Evolutionary conservation across 495 filamentous ascomycete genomes (phyloP).

Genomic region (Lophium mytilinum): DNA sequence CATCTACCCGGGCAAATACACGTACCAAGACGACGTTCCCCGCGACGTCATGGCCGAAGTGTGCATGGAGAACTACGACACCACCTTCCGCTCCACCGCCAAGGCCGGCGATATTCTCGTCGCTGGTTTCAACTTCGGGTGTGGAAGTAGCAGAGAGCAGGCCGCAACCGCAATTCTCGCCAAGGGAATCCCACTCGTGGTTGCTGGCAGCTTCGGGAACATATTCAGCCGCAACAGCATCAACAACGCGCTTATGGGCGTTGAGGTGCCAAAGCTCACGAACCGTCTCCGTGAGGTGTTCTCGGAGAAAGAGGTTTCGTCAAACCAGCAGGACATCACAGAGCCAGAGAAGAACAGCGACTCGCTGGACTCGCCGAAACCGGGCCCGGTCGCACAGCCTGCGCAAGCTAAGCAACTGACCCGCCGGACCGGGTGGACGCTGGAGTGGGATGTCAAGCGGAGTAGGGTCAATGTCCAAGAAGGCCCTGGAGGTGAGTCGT

Average conservation of each 20-base stretch:
- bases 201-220: constrained; percentile 79
- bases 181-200: constrained; percentile 73
- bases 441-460: constrained; percentile 74
- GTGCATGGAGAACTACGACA: constrained; percentile 90
- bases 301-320: neutral
- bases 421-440: constrained; percentile 78
- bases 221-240: constrained; percentile 85
- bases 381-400: constrained; percentile 28
- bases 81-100: constrained; percentile 51
- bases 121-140: constrained; percentile 85
- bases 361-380: constrained; percentile 40
- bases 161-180: constrained; percentile 85
- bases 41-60: constrained; percentile 74
- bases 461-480: constrained; percentile 64
- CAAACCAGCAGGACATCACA: constrained; percentile 15
- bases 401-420: constrained; percentile 52
- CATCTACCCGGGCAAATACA: constrained; percentile 88
- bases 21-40: constrained; percentile 79
- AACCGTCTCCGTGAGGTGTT: constrained; percentile 61
- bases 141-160: constrained; percentile 74
- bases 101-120: constrained; percentile 71
- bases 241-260: constrained; percentile 82
- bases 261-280: constrained; percentile 72
- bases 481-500: constrained; percentile 51
- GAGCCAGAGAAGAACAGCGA: constrained; percentile 36